Evolutionary conservation across 2,329 filamentous ascomycete genomes (phyloP).

Genomic region (Fusarium bulbicola): DNA sequence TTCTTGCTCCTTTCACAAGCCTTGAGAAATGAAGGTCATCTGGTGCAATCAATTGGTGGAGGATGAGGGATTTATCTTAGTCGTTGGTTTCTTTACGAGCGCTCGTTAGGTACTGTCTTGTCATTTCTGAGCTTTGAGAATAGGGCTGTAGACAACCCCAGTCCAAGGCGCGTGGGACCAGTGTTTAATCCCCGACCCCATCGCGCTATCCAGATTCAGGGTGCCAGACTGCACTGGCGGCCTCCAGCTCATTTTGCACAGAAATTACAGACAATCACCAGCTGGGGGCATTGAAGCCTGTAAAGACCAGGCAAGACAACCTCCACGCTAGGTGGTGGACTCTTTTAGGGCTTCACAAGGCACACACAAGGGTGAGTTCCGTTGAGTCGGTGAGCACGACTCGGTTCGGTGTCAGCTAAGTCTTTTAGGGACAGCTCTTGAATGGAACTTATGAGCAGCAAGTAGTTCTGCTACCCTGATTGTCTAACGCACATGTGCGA

Average conservation of each 20-base stretch:
- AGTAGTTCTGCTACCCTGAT: rapidly evolving
- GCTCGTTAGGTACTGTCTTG: not conserved
- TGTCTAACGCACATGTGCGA: no score
- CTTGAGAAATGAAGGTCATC: not conserved
- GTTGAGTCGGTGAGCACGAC: not conserved
- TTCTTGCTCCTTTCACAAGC: not conserved
- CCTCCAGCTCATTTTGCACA: not conserved
- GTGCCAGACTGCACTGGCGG: not conserved
- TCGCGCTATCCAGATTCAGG: not conserved
- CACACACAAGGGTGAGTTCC: rapidly evolving
- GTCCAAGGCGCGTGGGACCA: not conserved
- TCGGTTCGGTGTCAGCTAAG: rapidly evolving
- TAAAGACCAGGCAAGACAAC: not conserved
- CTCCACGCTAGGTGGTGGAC: rapidly evolving
- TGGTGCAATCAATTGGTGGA: not conserved
- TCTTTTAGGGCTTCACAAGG: rapidly evolving
- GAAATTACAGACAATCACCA: no score
- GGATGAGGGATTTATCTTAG: not conserved
- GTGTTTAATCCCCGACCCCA: not conserved
- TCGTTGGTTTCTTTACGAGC: not conserved
- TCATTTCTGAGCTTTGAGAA: not conserved
- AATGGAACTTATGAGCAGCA: rapidly evolving
- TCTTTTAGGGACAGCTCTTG: rapidly evolving
- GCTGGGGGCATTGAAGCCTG: not conserved
- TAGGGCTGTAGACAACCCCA: not conserved